Base-by-base conservation (phyloP, 2,329 filamentous ascomycete species). In the Periconia sp. region DNA sequence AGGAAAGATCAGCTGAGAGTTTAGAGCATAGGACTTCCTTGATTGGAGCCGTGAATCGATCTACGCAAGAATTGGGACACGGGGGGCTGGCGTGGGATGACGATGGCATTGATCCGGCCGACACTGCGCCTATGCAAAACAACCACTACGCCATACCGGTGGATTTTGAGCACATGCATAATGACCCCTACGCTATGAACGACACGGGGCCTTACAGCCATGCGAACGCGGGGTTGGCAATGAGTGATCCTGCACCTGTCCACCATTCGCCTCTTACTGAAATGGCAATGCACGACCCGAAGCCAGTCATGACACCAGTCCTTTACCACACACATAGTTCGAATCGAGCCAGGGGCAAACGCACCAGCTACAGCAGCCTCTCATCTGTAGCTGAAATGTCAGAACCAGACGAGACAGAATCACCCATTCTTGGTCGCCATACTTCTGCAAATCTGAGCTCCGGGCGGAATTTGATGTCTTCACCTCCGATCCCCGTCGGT, bases 301-400 rank as follows among this genome's bases (percentile, higher is more conserved):
- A 44, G 15, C 60, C 63, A 2, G 49, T 63, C 22, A 51, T 62
- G 29, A 53, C 59, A 3, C 59, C 64, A 3, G 54, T 52, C 2
- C 43, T 67, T 6, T 58, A 54, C 28, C 63, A 68, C 33, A 67
- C 64, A 16, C 66, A 69, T 31, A 62, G 56, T 30, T 68, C 65
- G 6, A 67, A 64, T 30, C 57, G 63, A 7, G 63, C 62, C 2
- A 46, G 65, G 22, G 65, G 65, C 10, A 63, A 55, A 31, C 50
- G 65, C 32, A 64, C 63, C 26, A 67, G 63, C 43, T 58, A 65
- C 41, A 49, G 40, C 4, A 66, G 59, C 42, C 43, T 70, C 12
- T 60, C 63, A 30, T 58, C 66, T 1, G 65, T 70, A 3, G 52
- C 63, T 12, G 66, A 70, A 41, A 48, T 63, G 5, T 48, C 52